phyloP scores from a whole-genome alignment of 129 eudicot genomes.

The Heracleum sosnowskyi region DNA sequence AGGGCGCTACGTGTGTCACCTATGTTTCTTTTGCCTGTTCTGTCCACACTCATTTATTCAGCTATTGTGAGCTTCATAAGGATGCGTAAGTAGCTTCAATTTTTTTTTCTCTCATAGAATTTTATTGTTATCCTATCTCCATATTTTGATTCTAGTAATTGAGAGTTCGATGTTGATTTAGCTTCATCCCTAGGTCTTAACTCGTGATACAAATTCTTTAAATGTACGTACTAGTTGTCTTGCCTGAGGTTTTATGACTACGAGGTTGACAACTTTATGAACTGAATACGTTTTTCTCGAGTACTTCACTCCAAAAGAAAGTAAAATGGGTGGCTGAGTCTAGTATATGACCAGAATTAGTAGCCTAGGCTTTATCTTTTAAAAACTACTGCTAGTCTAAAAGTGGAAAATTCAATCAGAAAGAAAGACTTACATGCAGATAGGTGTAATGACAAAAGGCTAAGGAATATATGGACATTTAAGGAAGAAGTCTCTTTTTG shows the following conservation, averaged over 20 bases:
- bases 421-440: neutral
- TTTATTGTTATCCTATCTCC: neutral
- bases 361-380: neutral
- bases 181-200: neutral
- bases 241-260: neutral
- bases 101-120: neutral
- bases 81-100: constrained; percentile 54
- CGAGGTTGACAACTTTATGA: neutral
- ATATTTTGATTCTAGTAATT: neutral
- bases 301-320: neutral
- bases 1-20: constrained; percentile 80
- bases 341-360: neutral
- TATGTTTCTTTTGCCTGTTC: constrained; percentile 68
- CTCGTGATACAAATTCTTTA: neutral
- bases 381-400: neutral
- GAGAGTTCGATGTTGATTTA: neutral
- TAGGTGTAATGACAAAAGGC: neutral
- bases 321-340: neutral
- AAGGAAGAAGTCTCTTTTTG: neutral
- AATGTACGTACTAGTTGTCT: neutral
- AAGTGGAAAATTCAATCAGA: neutral
- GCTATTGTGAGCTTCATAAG: constrained; percentile 44
- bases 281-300: neutral
- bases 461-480: neutral
- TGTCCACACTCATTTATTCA: constrained; percentile 42